Base-by-base conservation (phyloP, 345 rosid species). In the Raphanus raphanistrum region DNA sequence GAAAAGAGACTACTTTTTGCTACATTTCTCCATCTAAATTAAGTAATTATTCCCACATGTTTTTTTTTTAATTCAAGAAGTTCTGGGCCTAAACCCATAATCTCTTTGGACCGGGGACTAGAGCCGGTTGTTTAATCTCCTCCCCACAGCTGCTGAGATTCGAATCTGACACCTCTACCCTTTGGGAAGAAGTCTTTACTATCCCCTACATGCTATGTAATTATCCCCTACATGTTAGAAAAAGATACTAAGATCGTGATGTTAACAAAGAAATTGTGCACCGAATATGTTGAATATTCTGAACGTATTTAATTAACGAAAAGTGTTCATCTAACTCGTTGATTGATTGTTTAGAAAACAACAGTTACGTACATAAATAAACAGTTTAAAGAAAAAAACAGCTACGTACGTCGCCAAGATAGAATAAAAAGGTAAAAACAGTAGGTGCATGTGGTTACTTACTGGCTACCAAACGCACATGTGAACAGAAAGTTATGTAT, bases 261-360 rank as follows among this genome's bases (percentile, higher is more conserved):
- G 41, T 71, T 15, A 8, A 50, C 48, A 63, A 17, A 72, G 45
- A 32, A 63, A 52, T 13, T 32, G 63, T 73, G 36, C 55, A 43
- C 71, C 65, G 8, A 65, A 35, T 9, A 26, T 66, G 71, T 66
- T 74, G 78, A 74, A 66, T 55, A 74, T 11, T 54, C 6, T 26
- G 55, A 65, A 55, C n/a, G 65, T 54, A 65, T 33, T 1, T 73
- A 63, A 9, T 25, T 50, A 52, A 63, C 8, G n/a, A 9, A n/a
- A 25, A 29, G 1, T 61, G 12, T 62, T 29, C 60, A 72, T 45
- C 68, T 3, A 72, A 45, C 17, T 43, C 61, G 68, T 62, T 63
- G 69, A 73, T 62, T 63, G 62, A 73, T 72, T 72, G 68, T 48
- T 48, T 61, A 10, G 68, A 43, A 61, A 33, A 48, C 68, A 62